Conservation (phyloP, 179 eudicot species). For the Camellia oleifera region DNA sequence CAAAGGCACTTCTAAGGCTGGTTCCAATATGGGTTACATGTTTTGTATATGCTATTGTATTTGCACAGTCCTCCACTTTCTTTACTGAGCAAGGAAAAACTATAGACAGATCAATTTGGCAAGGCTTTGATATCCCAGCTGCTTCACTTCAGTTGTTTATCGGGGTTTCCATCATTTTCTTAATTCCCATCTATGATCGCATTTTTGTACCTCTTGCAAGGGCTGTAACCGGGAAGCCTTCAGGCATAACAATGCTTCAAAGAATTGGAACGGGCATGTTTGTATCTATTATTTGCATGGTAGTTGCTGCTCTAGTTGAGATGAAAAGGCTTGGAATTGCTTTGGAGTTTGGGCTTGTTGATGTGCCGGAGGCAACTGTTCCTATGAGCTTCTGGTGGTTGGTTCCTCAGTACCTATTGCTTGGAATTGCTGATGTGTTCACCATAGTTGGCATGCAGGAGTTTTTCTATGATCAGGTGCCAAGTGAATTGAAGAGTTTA, state of each 20-base stretch:
- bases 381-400: conserved; percentile 46
- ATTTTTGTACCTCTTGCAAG: conserved; percentile 23
- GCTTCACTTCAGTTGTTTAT: conserved; percentile 39
- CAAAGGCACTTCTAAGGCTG: conserved; percentile 35
- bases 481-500: conserved; percentile 42
- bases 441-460: conserved; percentile 48
- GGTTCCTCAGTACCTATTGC: conserved; percentile 35
- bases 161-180: conserved; percentile 23
- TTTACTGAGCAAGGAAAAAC: conserved; percentile 53
- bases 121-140: conserved; percentile 26
- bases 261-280: conserved; percentile 45
- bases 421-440: conserved; percentile 29
- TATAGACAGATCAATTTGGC: conserved; percentile 29
- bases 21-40: conserved; percentile 47
- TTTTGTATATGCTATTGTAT: conserved; percentile 43
- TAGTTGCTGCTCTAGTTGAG: conserved; percentile 40
- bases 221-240: conserved; percentile 4
- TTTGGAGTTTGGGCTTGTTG: conserved; percentile 18
- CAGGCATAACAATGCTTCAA: conserved; percentile 27
- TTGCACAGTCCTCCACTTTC: conserved; percentile 44
- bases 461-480: conserved; percentile 51
- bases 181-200: conserved; percentile 41
- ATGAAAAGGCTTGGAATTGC: conserved; percentile 26
- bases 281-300: conserved; percentile 28
- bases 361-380: conserved; percentile 26